Evolutionary conservation across 768 basidiomycete genomes (phyloP), one percentile per base, ranked within the genome.

Genomic region (Agaricus subrufescens): DNA sequence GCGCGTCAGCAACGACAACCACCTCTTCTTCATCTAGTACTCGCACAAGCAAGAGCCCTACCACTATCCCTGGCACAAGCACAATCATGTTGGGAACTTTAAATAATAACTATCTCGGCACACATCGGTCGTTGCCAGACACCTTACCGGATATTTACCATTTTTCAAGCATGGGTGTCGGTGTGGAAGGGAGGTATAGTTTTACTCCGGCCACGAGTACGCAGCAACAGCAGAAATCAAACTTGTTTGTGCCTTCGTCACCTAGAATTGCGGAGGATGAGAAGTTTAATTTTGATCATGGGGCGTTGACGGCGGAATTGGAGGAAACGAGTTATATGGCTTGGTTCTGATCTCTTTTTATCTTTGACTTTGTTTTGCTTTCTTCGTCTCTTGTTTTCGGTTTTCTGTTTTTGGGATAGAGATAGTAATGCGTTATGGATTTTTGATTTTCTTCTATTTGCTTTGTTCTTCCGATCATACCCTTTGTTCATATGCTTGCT

Each of bases 241-340:
- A 73, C 52, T 77, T 77, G 11, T 82, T 81, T 61, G 71, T 75
- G 14, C 73, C 76, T 2, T 74, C 73, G 8, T 68, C 73, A 7
- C 77, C 80, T 6, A 71, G 84, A 37, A 77, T 86, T 39, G 77
- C 74, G 43, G 77, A 78, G 60, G 76, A 81, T 54, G 75, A 76
- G 56, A 75, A 74, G 34, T 81, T 82, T 60, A 84, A 85, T 66
- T 81, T 85, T 63, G 84, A 85, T 58, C 75, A 83, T 61, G 84
- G 84, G 4, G 83, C 81, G 23, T 63, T 86, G 58, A 79, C 74
- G 29, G 73, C 74, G 46, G 77, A 80, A 46, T 69, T 82, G 57
- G 81, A 80, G 61, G 83, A 79, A 60, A 84, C 82, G 37, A 81
- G 80, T 54, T 85, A 83, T 64, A 85, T 86, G 84, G 82, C 83